Base-by-base conservation (phyloP, 768 basidiomycete genomes). In the Rhizopogon vinicolor region DNA sequence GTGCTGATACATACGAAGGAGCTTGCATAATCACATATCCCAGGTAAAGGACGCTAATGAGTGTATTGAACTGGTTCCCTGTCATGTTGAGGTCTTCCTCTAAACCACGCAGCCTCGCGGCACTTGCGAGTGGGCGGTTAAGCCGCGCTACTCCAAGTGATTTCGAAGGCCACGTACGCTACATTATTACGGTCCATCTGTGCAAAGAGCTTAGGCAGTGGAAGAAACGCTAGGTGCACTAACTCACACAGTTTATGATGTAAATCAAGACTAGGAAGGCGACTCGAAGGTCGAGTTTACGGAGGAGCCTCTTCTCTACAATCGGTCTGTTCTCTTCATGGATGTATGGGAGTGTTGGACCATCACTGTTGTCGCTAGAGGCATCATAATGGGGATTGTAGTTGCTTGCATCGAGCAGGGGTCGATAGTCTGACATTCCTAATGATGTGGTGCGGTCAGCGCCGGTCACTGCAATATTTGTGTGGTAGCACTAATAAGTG, bases 1-100 rank as follows among this genome's bases (percentile, higher is more conserved):
- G 40, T 10, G 37, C 7, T 46, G n/a, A 41, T 62, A 69, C 83
- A 63, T 58, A 85, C 82, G 84, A 86, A 19, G 86, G 86, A 52
- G 86, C 78, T 65, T 90, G 87, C 84, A 87, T 89, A 25, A 87
- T 68, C 55, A 84, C 83, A 62, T 89, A 89, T 28, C 85, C 85
- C 43, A 85, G 76, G 60, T 85, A 86, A 48, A 86, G 75, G 57
- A 87, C 79, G 28, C 85, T 83, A 19, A 90, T 70, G 14, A 89
- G 67, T 0, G 86, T 86, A 9, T 84, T 78, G 63, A 88, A 91
- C 61, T 89, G 75, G 54, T 75, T 70, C 16, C 79, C 83, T 51
- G 78, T 71, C 33, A 89, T 76, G 25, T 78, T 66, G 13, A 90
- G 74, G 65, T 89, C 87, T 54, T 74, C 71, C 63, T 87, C 85